Evolutionary conservation across 352 stramenopile species (phyloP).

Genomic region (Pythium sp.): DNA sequence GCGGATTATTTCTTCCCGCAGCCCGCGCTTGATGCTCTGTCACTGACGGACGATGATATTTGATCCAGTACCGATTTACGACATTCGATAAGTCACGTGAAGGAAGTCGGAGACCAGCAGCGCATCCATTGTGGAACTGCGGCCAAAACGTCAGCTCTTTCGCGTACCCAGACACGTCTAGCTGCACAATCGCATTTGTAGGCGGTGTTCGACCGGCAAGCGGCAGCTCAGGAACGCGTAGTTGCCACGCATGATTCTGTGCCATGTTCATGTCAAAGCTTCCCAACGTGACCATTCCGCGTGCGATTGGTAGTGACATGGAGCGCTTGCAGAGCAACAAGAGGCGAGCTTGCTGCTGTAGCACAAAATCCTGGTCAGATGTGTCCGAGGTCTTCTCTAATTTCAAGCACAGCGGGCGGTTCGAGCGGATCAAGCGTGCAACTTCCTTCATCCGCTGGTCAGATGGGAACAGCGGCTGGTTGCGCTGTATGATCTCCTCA

Average conservation of each 20-base stretch:
- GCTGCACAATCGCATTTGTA: slow-evolving; percentile 89
- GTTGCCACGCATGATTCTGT: slow-evolving; percentile 79
- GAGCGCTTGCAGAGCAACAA: slow-evolving; percentile 92
- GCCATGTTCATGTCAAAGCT: slow-evolving; percentile 72
- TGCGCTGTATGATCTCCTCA: slow-evolving; percentile 46
- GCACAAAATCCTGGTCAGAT: slow-evolving; percentile 70
- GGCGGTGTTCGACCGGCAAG: slow-evolving; percentile 93
- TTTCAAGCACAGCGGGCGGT: slow-evolving; percentile 64
- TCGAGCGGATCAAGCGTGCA: slow-evolving; percentile 74
- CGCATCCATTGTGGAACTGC: slow-evolving; percentile 98
- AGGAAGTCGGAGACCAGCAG: slow-evolving; percentile 90
- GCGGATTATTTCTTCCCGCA: slow-evolving; percentile 7
- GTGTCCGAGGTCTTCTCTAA: slow-evolving; percentile 61
- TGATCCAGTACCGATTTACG: slow-evolving; percentile 97
- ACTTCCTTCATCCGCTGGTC: slow-evolving; percentile 85
- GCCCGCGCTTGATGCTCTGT: slow-evolving; percentile 22
- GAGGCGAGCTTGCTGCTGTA: slow-evolving; percentile 94
- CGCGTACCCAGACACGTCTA: slow-evolving; percentile 89
- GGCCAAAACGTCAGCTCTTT: slow-evolving; percentile 95
- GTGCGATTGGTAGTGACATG: slow-evolving; percentile 91
- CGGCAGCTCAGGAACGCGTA: slow-evolving; percentile 91
- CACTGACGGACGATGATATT: slow-evolving; percentile 93
- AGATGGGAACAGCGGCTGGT: slow-evolving; percentile 57
- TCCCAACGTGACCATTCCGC: slow-evolving; percentile 97
- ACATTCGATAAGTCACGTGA: slow-evolving; percentile 58